Conservation (phyloP, 176 grass and related monocot genomes). For the Canna indica region DNA sequence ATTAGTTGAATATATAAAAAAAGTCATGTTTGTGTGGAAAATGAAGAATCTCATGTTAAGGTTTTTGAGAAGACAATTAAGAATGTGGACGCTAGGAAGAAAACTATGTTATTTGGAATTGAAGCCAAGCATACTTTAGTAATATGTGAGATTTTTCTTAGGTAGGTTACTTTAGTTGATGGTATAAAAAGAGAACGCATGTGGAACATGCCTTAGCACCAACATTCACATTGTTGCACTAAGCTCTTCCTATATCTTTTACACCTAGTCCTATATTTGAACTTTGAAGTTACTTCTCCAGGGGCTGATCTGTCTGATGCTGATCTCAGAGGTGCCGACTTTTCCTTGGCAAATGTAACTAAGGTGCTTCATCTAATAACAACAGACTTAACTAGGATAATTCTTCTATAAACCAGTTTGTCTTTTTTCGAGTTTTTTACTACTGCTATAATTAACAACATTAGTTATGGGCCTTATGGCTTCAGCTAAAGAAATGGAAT, state of each 20-base stretch:
- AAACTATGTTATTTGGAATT: slow-evolving; percentile 1
- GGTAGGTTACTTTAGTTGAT: neutral
- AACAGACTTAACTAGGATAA: neutral
- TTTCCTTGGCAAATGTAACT: slow-evolving; percentile 62
- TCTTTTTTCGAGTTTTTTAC: neutral
- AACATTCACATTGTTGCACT: neutral
- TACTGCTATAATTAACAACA: neutral
- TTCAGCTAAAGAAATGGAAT: neutral
- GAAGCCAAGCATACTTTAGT: neutral
- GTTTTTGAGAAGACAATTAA: neutral
- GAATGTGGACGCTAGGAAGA: neutral
- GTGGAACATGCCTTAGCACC: neutral
- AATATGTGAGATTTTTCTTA: neutral
- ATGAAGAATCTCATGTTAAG: neutral
- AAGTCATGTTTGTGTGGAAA: neutral
- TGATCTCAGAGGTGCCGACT: slow-evolving; percentile 52
- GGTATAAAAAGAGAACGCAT: neutral
- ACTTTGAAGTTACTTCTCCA: slow-evolving; percentile 21
- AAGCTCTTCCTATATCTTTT: neutral
- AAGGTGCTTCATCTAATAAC: slow-evolving; percentile 32
- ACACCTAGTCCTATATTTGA: neutral
- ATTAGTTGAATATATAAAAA: neutral
- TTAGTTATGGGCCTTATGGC: too few species aligned
- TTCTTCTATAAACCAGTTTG: neutral
- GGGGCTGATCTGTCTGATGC: slow-evolving; percentile 73